phyloP scores from a whole-genome alignment of 257 asterid species.

The Eustoma russellianum region DNA sequence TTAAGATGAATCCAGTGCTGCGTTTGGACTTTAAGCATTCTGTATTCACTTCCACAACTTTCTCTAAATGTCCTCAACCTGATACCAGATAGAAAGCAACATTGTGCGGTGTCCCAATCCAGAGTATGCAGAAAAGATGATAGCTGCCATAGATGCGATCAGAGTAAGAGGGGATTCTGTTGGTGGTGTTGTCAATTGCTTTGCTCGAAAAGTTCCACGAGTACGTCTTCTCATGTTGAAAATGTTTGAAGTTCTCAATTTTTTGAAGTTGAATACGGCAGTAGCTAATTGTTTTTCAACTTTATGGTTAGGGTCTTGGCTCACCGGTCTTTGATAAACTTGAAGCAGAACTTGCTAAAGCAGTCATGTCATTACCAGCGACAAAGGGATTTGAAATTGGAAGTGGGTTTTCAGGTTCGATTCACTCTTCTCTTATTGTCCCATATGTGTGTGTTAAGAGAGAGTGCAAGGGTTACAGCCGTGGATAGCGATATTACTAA shows the following conservation, averaged over 20 bases:
- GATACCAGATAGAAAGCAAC: conserved; percentile 68
- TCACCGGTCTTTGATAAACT: conserved; percentile 97
- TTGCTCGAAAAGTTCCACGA: conserved; percentile 83
- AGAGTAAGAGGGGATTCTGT: conserved; percentile 93
- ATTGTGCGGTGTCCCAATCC: conserved; percentile 91
- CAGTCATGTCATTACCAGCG: conserved; percentile 87
- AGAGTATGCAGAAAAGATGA: conserved; percentile 97
- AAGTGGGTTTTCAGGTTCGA: conserved; percentile 85
- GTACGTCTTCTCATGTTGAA: conserved; percentile 26
- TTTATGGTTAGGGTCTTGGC: conserved; percentile 71
- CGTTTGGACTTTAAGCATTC: no score
- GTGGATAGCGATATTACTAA: no score
- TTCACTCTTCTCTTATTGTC: not conserved
- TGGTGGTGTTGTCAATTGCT: conserved; percentile 97
- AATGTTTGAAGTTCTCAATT: not conserved
- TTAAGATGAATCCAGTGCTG: no score
- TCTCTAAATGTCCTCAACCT: conserved; percentile 1
- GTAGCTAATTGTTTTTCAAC: conserved; percentile 1
- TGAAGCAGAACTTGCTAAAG: conserved; percentile 96
- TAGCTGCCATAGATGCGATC: conserved; percentile 91
- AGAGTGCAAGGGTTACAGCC: no score
- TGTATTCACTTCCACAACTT: not conserved
- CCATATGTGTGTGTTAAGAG: no score
- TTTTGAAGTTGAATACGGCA: not conserved
- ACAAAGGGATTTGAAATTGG: conserved; percentile 97